Conservation (phyloP, 1,284 basidiomycete genomes). For the Irpex rosettiformis region DNA sequence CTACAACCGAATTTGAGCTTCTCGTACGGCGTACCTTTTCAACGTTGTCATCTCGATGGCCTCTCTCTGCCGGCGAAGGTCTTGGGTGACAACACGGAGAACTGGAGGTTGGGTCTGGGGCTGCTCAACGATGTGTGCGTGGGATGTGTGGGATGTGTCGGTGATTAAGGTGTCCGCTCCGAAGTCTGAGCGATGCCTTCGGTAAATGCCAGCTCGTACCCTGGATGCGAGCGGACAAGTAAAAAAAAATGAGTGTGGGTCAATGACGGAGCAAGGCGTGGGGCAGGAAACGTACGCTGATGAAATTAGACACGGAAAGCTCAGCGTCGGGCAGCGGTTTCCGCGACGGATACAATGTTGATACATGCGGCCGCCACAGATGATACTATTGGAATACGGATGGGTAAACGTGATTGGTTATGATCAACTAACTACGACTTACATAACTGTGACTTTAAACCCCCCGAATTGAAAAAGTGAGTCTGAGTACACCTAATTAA, state of each 20-base stretch:
- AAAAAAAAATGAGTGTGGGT: background rate
- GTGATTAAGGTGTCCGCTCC: background rate
- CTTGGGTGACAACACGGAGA: background rate
- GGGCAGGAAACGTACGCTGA: constrained; percentile 3
- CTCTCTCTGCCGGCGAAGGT: background rate
- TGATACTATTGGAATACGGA: background rate
- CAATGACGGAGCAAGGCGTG: background rate
- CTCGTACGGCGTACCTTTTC: background rate
- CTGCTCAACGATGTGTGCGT: no score
- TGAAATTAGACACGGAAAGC: background rate
- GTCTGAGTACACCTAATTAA: background rate
- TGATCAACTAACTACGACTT: background rate
- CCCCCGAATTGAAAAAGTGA: background rate
- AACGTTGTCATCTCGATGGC: background rate
- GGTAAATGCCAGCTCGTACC: background rate
- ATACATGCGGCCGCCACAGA: constrained; percentile 2
- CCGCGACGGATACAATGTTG: constrained; percentile 3
- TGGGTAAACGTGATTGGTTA: background rate
- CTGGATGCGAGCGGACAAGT: background rate
- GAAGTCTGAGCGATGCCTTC: background rate
- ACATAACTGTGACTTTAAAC: constrained; percentile 5
- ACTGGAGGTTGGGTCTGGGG: background rate
- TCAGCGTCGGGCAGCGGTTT: constrained; percentile 1
- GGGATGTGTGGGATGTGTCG: background rate
- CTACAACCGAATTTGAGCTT: background rate